These are phyloP conservation scores for Phyllosticta citriasiana DNA, from an alignment of 2,329 filamentous ascomycete species.

Conservation along the genomic window DNA sequence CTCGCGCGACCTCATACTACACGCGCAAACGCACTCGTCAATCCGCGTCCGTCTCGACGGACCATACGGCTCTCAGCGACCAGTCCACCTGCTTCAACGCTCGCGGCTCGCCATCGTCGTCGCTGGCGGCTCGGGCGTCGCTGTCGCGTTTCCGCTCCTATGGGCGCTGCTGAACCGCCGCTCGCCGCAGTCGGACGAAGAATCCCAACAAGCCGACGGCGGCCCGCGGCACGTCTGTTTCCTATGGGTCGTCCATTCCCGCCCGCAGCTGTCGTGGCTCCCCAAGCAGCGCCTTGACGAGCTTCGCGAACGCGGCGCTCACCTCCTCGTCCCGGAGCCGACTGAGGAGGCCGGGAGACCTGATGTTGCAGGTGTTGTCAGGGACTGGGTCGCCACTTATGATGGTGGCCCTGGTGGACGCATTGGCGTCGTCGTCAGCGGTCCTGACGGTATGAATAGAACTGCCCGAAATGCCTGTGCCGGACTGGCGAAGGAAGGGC, in stretches of 20 bases:
- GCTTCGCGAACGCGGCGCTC: conserved; percentile 39
- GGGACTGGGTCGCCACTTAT: conserved; percentile 26
- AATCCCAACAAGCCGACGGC: conserved; percentile 14
- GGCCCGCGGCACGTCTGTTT: conserved; percentile 35
- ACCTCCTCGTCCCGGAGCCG: conserved; percentile 45
- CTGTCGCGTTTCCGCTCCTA: conserved; percentile 51
- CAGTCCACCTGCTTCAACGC: conserved; percentile 42
- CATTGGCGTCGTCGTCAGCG: conserved; percentile 48
- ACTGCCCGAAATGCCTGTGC: conserved; percentile 51
- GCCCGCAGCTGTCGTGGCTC: conserved; percentile 46
- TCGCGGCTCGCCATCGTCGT: conserved; percentile 45
- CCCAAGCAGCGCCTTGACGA: conserved; percentile 40
- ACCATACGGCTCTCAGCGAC: conserved; percentile 51
- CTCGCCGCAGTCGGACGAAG: conserved; percentile 13
- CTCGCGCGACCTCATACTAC: conserved; percentile 43
- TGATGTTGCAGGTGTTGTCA: conserved; percentile 38
- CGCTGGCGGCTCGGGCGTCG: conserved; percentile 55
- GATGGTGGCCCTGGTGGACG: conserved; percentile 20
- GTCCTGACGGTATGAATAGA: conserved; percentile 53
- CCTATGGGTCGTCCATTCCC: conserved; percentile 50
- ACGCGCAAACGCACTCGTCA: conserved; percentile 37
- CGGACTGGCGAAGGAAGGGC: conserved; percentile 37
- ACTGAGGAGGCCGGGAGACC: conserved; percentile 46
- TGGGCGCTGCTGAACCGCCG: conserved; percentile 37
- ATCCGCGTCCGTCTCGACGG: conserved; percentile 49